Conservation (phyloP, 495 filamentous ascomycete species). For the Neurospora sp. region DNA sequence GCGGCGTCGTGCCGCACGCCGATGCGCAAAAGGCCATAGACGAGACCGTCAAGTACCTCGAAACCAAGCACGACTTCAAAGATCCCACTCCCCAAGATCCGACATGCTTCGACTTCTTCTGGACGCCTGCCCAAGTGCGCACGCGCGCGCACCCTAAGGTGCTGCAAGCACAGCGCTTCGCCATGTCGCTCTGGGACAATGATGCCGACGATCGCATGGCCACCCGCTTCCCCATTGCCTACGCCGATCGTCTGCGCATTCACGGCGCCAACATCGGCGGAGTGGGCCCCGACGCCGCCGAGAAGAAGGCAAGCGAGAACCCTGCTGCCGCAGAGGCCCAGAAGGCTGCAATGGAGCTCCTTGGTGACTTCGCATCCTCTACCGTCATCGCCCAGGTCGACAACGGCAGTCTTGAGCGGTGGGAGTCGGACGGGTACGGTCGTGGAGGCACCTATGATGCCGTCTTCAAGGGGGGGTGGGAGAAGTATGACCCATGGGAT, state of each 20-base stretch:
- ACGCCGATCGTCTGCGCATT: slow-evolving; percentile 80
- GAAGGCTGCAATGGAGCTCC: slow-evolving; percentile 25
- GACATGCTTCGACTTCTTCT: slow-evolving; percentile 88
- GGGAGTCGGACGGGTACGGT: slow-evolving; percentile 80
- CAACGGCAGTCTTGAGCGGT: slow-evolving; percentile 77
- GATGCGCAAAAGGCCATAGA: slow-evolving; percentile 49
- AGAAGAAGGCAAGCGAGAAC: slow-evolving; percentile 9
- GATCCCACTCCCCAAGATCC: slow-evolving; percentile 47
- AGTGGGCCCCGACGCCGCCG: slow-evolving; percentile 18
- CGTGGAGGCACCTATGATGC: slow-evolving; percentile 59
- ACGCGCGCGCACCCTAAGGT: slow-evolving; percentile 70
- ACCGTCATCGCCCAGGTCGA: slow-evolving; percentile 64
- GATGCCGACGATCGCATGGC: slow-evolving; percentile 50
- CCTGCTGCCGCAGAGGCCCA: slow-evolving; percentile 12
- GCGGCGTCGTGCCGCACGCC: slow-evolving; percentile 49
- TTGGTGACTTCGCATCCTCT: slow-evolving; percentile 36
- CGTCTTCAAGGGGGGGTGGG: slow-evolving; percentile 74
- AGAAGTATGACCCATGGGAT: slow-evolving; percentile 80
- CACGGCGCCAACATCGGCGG: slow-evolving; percentile 34
- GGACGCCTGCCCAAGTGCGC: slow-evolving; percentile 72
- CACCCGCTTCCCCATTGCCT: slow-evolving; percentile 57
- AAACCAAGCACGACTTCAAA: slow-evolving; percentile 44
- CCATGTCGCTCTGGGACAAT: slow-evolving; percentile 78
- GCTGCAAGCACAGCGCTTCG: slow-evolving; percentile 62
- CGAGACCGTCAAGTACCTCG: slow-evolving; percentile 51